phyloP scores from a whole-genome alignment of 345 rosid genomes.

The Salix caprea region DNA sequence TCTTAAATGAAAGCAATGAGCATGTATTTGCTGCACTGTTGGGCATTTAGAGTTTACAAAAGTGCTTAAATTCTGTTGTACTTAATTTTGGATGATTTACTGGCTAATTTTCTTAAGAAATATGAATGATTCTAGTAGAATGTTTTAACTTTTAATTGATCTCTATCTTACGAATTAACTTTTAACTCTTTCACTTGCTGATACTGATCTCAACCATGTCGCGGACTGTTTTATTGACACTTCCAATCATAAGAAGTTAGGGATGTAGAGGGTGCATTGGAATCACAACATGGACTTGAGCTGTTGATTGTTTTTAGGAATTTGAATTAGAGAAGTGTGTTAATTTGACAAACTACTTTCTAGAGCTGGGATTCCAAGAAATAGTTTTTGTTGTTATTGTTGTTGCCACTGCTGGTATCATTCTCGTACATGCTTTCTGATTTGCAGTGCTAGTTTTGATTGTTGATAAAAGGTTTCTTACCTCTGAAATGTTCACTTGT shows the following conservation, averaged over 20 bases:
- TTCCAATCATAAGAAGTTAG: background rate
- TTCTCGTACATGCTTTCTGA: background rate
- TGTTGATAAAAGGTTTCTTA: conserved; percentile 5
- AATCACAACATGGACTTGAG: background rate
- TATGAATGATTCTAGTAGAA: background rate
- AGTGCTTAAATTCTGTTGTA: background rate
- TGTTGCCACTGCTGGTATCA: background rate
- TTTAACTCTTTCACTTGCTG: background rate
- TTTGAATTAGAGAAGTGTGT: background rate
- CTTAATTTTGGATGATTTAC: background rate
- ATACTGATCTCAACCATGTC: background rate
- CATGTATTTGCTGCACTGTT: background rate
- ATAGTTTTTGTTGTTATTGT: background rate
- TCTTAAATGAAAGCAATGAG: background rate
- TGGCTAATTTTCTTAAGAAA: background rate
- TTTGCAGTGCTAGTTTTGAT: background rate
- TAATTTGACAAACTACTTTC: background rate
- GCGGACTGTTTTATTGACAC: background rate
- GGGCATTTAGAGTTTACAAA: background rate
- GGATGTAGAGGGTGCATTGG: background rate
- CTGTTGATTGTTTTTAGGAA: background rate
- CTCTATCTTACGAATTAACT: background rate
- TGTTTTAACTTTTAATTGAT: background rate
- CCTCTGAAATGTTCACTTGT: background rate
- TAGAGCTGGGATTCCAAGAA: too few species aligned